Conservation (phyloP, 768 basidiomycete genomes). For the Tricholoma sp. region DNA sequence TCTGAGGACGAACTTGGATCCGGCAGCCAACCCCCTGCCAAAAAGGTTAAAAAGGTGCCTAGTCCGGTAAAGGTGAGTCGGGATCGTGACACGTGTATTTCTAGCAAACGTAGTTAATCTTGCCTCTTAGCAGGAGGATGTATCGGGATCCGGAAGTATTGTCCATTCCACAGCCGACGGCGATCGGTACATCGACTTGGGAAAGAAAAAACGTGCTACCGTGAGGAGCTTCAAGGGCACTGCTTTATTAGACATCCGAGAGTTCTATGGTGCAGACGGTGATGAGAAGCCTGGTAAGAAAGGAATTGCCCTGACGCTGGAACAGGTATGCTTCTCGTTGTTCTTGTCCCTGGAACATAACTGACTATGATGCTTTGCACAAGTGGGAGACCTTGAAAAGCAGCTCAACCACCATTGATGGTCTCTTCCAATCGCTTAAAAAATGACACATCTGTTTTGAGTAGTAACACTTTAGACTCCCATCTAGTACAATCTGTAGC, state of each 20-base stretch:
- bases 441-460: constrained; percentile 12
- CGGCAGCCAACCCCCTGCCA: constrained; percentile 15
- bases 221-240: constrained; percentile 48
- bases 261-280: constrained; percentile 52
- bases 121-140: constrained; percentile 5
- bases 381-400: constrained; percentile 59
- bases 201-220: constrained; percentile 66
- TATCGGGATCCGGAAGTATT: constrained; percentile 19
- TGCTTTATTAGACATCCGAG: constrained; percentile 64
- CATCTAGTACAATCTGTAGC: not conserved
- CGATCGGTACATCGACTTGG: constrained; percentile 62
- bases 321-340: constrained; percentile 45
- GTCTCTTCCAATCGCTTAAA: constrained; percentile 33
- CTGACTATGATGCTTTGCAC: not conserved
- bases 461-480: not conserved
- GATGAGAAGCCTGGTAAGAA: constrained; percentile 79
- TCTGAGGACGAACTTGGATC: constrained; percentile 4
- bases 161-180: constrained; percentile 27
- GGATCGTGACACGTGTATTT: no score
- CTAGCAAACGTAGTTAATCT: not conserved
- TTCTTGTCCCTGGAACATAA: not conserved
- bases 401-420: constrained; percentile 42
- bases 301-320: constrained; percentile 60
- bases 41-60: constrained; percentile 30
- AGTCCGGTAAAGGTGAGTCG: not conserved